Evolutionary conservation across 202 grass and related monocot species (phyloP).

Genomic region (Carex sylvatica): DNA sequence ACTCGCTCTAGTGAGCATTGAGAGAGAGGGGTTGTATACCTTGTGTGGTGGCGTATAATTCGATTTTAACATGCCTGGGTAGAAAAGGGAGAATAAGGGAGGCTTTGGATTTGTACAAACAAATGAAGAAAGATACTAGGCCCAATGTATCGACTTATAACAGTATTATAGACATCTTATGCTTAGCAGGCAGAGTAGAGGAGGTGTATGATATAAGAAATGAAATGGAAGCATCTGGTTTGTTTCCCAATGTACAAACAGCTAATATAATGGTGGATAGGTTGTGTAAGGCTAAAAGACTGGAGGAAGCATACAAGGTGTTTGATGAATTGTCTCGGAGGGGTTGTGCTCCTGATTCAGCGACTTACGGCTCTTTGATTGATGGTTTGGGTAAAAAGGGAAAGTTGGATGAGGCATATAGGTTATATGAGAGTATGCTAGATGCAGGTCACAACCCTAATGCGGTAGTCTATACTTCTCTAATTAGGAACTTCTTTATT

Average conservation of each 20-base stretch:
- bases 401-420: constrained; percentile 82
- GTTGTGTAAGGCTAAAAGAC: constrained; percentile 73
- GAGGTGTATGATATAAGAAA: constrained; percentile 57
- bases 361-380: constrained; percentile 86
- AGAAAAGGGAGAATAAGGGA: constrained; percentile 69
- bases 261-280: constrained; percentile 97
- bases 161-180: constrained; percentile 88
- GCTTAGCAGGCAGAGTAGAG: constrained; percentile 57
- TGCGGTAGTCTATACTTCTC: constrained; percentile 73
- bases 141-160: constrained; percentile 84
- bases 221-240: constrained; percentile 61
- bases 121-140: constrained; percentile 87
- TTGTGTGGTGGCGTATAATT: constrained; percentile 87
- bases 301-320: constrained; percentile 69
- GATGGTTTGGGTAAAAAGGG: constrained; percentile 85
- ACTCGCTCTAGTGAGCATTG: constrained; percentile 14
- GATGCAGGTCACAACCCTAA: constrained; percentile 66
- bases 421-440: constrained; percentile 81
- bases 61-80: constrained; percentile 77
- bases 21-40: constrained; percentile 94
- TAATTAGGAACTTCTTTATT: constrained; percentile 84
- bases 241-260: constrained; percentile 82
- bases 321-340: constrained; percentile 62
- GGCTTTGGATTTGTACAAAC: constrained; percentile 54
- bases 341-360: constrained; percentile 69